Base-by-base conservation (phyloP, 352 stramenopile genomes). In the Pythium guiyangense region DNA sequence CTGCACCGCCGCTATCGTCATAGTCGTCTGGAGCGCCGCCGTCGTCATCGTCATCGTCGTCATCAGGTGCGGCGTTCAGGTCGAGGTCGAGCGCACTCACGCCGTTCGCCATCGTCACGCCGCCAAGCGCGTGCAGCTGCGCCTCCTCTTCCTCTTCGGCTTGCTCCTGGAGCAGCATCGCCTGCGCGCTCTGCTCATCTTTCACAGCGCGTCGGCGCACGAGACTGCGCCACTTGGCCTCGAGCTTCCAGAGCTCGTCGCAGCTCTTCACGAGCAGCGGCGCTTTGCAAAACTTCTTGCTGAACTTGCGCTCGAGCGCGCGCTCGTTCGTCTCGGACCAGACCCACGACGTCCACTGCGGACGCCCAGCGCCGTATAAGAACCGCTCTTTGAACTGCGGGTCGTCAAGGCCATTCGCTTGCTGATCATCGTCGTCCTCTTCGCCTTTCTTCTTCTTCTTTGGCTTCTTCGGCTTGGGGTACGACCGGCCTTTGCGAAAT, bases 401-500 rank as follows among this genome's bases (percentile, higher is more conserved):
- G 26, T 91, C 80, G 2, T 84, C 77, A 17, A 91, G 51, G 1
- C 78, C 80, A 22, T 83, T 74, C 17, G 74, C 51, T 5, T 64
- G 62, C n/a, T 77, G 69, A 1, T 84, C 67, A 31, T 65, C 69
- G 6, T 73, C 29, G 0, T n/a, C n/a, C n/a, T 61, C 69, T 5
- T 70, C 64, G 12, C 48, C 54, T 18, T 62, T 63, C 11, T 71
- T 56, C 17, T 57, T 57, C 56, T 83, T 83, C 54, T 62, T 74
- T 53, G 72, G 69, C 53, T 77, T 73, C 52, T 79, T 84, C 0
- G 70, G 67, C 20, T 63, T 66, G 12, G 79, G 77, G 46, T 87
- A 93, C 37, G 80, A 88, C 44, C 78, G 60, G 0, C 83, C 85
- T 59, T 94, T 92, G 43, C 71, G 70, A 64, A 92, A 92, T n/a